Conservation (phyloP, 805 yeast species). For the Metschnikowia anglica region DNA sequence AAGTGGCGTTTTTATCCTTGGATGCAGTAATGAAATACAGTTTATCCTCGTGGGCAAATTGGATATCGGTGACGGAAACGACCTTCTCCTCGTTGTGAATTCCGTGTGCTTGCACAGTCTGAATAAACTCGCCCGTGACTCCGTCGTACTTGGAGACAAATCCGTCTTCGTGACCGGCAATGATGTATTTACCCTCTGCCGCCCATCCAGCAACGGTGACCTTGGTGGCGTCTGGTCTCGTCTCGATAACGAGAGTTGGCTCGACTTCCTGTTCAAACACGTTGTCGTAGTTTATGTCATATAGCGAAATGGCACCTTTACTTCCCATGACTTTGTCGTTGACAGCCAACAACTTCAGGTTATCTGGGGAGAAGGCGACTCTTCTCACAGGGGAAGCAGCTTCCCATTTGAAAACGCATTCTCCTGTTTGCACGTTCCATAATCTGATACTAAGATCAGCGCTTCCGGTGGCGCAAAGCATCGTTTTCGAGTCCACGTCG, state of each 20-base stretch:
- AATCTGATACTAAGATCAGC: constrained; percentile 85
- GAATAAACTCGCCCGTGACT: constrained; percentile 66
- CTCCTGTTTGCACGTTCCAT: constrained; percentile 82
- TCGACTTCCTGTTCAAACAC: constrained; percentile 46
- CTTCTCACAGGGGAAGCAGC: constrained; percentile 85
- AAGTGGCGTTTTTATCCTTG: constrained; percentile 81
- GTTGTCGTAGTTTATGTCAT: constrained; percentile 53
- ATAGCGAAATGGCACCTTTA: constrained; percentile 72
- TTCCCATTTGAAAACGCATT: constrained; percentile 68
- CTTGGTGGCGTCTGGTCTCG: constrained; percentile 57
- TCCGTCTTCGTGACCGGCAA: constrained; percentile 91
- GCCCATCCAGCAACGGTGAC: constrained; percentile 88
- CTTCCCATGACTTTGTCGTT: constrained; percentile 93
- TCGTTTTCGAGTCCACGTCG: constrained; percentile 74
- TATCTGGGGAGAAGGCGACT: constrained; percentile 80
- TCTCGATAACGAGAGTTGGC: constrained; percentile 60
- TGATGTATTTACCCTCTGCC: constrained; percentile 65
- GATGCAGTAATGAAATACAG: constrained; percentile 91
- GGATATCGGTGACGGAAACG: constrained; percentile 73
- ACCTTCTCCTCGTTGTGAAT: constrained; percentile 49
- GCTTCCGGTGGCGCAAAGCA: constrained; percentile 78
- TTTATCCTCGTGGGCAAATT: constrained; percentile 74
- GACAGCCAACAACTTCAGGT: constrained; percentile 65
- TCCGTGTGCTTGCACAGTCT: constrained; percentile 66
- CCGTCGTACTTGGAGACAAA: constrained; percentile 76